A percentile compares a stretch with the other conserved stretches of the same genome.
Evolutionary conservation across 2,329 filamentous ascomycete genomes (phyloP).

Genomic region (Stagonosporopsis vannaccii): DNA sequence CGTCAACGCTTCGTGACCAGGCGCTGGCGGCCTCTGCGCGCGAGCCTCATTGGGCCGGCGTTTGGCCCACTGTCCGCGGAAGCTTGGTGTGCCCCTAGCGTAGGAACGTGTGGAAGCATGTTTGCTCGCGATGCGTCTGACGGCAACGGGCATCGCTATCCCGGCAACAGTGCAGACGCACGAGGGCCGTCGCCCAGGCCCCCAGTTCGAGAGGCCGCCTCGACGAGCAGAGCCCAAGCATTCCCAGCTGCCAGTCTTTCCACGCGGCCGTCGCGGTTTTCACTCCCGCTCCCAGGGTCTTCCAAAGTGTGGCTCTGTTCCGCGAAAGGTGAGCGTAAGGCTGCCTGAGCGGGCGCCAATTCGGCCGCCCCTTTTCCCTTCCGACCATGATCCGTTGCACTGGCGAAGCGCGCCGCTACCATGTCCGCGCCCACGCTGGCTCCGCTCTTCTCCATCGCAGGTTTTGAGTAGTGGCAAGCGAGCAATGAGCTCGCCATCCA

Average conservation of each 20-base stretch:
- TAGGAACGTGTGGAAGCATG: constrained; percentile 15
- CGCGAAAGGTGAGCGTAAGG: constrained; percentile 2
- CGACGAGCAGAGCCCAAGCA: not conserved
- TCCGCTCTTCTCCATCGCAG: constrained; percentile 23
- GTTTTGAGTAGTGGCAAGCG: constrained; percentile 15
- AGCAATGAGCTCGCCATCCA: constrained; percentile 21
- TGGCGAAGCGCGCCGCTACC: constrained; percentile 32
- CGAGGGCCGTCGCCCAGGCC: constrained; percentile 14
- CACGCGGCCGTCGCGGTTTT: not conserved
- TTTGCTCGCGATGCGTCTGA: constrained; percentile 8
- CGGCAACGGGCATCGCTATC: constrained; percentile 12
- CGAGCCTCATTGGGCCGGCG: constrained; percentile 16
- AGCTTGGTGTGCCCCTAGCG: constrained; percentile 17
- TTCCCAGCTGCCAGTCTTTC: not conserved
- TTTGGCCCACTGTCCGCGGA: constrained; percentile 9
- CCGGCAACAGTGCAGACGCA: constrained; percentile 12
- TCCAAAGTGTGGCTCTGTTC: constrained; percentile 2
- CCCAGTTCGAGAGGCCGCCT: constrained; percentile 8
- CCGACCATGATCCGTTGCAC: constrained; percentile 19
- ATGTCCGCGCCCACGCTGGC: constrained; percentile 28
- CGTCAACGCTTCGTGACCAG: constrained; percentile 7
- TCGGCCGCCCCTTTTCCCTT: constrained; percentile 32
- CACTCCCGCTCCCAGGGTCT: not conserved
- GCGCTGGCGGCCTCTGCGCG: constrained; percentile 8
- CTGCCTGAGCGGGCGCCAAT: constrained; percentile 27